Conservation (phyloP, 371 early-diverging fungal genomes). For the Coemansia sp. region DNA sequence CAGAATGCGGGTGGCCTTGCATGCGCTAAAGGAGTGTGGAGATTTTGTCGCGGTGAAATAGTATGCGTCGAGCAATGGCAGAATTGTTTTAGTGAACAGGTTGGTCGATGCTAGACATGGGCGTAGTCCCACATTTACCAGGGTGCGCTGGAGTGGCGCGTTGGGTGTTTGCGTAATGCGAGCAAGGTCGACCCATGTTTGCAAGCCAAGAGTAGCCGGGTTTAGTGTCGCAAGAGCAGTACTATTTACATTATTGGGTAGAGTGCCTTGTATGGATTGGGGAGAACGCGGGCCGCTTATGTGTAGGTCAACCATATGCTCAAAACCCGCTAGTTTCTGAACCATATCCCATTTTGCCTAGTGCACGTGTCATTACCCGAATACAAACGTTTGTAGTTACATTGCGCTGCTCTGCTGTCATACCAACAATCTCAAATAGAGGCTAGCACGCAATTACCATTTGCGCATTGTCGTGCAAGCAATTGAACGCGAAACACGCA, state of each 20-base stretch:
- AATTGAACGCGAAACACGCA: slow-evolving; percentile 39
- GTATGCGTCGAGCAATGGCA: slow-evolving; percentile 66
- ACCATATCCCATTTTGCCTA: slow-evolving; percentile 13
- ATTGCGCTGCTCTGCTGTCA: slow-evolving; percentile 12
- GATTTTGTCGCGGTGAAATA: slow-evolving; percentile 60
- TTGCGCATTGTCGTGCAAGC: slow-evolving; percentile 6
- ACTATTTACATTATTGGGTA: neutral
- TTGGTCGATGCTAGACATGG: slow-evolving; percentile 65
- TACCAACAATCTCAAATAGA: neutral
- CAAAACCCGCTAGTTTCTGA: slow-evolving; percentile 19
- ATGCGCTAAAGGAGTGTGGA: slow-evolving; percentile 57
- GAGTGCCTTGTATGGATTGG: neutral
- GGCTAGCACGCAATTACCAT: slow-evolving; percentile 13
- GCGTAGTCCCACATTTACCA: slow-evolving; percentile 51
- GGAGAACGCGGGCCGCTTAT: slow-evolving; percentile 19
- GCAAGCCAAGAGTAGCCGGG: neutral
- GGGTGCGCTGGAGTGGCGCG: slow-evolving; percentile 51
- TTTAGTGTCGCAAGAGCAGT: neutral
- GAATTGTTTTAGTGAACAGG: slow-evolving; percentile 61
- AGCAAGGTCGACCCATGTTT: slow-evolving; percentile 27
- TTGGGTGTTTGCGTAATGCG: slow-evolving; percentile 59
- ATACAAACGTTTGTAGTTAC: slow-evolving; percentile 37
- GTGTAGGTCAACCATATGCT: slow-evolving; percentile 20
- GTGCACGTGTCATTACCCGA: slow-evolving; percentile 19
- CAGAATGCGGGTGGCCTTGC: slow-evolving; percentile 60